Evolutionary conservation across 2,329 filamentous ascomycete species (phyloP).

Genomic region (Teratosphaeria viscida): DNA sequence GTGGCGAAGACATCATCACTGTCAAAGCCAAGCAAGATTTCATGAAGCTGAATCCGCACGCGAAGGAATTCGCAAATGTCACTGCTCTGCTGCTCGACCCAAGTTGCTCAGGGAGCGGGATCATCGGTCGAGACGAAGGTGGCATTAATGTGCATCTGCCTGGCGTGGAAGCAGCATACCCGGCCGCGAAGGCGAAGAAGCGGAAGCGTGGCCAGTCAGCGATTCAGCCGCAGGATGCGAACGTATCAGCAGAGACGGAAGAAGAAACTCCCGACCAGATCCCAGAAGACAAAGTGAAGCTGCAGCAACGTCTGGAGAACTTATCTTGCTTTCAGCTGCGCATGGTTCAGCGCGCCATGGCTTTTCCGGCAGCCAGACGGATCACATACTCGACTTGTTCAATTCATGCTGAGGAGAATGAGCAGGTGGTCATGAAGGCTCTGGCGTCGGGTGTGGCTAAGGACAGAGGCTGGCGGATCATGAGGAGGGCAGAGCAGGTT

Average conservation of each 20-base stretch:
- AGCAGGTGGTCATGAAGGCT: conserved; percentile 66
- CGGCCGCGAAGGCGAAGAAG: conserved; percentile 23
- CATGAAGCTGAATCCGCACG: conserved; percentile 57
- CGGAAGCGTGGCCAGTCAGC: conserved; percentile 7
- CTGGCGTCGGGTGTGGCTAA: conserved; percentile 57
- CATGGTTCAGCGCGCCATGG: conserved; percentile 73
- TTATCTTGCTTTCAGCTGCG: conserved; percentile 73
- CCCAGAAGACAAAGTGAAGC: conserved; percentile 34
- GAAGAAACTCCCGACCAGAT: conserved; percentile 1
- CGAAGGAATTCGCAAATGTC: conserved; percentile 56
- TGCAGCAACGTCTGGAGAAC: conserved; percentile 56
- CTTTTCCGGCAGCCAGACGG: conserved; percentile 61
- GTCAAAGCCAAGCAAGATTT: conserved; percentile 74
- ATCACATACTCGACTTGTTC: conserved; percentile 95
- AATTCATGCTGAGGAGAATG: conserved; percentile 77
- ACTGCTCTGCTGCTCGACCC: conserved; percentile 78
- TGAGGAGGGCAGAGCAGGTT: conserved; percentile 62
- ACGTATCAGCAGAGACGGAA: neutral
- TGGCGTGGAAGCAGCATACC: conserved; percentile 10
- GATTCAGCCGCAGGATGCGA: neutral
- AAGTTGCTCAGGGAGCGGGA: conserved; percentile 91
- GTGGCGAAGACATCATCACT: conserved; percentile 54
- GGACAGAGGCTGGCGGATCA: conserved; percentile 64
- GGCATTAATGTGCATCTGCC: conserved; percentile 53
- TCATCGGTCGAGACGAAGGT: conserved; percentile 76